phyloP scores from a whole-genome alignment of 2,329 filamentous ascomycete species.

The Apiospora sp. region DNA sequence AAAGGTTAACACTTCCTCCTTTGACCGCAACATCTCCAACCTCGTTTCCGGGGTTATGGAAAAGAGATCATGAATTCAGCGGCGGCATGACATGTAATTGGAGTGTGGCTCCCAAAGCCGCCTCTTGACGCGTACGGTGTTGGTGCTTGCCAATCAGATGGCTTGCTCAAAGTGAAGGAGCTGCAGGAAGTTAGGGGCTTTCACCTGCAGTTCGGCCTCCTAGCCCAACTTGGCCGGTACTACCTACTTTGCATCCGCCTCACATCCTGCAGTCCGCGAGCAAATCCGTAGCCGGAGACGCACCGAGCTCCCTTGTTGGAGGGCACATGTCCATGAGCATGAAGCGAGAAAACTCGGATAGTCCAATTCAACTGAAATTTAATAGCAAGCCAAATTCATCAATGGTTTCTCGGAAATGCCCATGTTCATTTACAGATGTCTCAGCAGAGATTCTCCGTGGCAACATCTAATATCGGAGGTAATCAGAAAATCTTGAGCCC shows the following conservation, averaged over 20 bases:
- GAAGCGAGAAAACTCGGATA: not conserved
- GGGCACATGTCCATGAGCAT: not conserved
- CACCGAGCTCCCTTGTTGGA: not conserved
- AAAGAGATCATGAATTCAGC: not conserved
- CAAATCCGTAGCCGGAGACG: not conserved
- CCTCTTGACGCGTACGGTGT: not conserved
- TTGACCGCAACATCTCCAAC: constrained; percentile 1
- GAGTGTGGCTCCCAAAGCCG: not conserved
- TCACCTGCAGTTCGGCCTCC: not conserved
- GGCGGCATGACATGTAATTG: not conserved
- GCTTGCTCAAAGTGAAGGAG: not conserved
- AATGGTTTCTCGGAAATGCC: not conserved
- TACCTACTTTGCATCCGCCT: not conserved
- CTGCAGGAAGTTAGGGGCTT: constrained; percentile 21
- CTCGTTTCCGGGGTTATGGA: not conserved
- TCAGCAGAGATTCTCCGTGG: not conserved
- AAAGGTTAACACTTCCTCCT: not conserved
- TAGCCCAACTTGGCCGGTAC: constrained; percentile 2
- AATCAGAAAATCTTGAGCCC: not conserved
- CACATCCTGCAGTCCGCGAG: not conserved
- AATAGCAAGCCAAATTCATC: not conserved
- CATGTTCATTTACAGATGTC: constrained; percentile 11
- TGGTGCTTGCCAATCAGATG: constrained; percentile 10
- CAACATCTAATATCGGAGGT: constrained; percentile 4
- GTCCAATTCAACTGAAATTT: not conserved